These are phyloP conservation scores for Tothia fuscella DNA, from an alignment of 2,329 filamentous ascomycete genomes.

Conservation along the genomic window DNA sequence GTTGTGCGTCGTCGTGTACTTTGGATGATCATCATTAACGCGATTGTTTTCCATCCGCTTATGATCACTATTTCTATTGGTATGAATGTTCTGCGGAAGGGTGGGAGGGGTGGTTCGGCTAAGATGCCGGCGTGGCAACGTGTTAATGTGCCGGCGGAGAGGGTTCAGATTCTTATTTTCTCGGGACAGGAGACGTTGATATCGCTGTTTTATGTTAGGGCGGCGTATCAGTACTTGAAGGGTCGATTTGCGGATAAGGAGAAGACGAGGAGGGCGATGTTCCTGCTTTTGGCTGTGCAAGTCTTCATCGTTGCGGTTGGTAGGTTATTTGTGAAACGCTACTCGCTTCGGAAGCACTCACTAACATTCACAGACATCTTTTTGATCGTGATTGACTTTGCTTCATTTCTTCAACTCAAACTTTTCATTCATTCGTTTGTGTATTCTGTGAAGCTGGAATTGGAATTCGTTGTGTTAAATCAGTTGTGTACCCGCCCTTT, in stretches of 20 bases:
- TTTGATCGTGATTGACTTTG: constrained; percentile 6
- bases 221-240: constrained; percentile 5
- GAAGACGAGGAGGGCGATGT: constrained; percentile 1
- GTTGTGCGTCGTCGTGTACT: constrained; percentile 38
- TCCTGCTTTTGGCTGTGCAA: constrained; percentile 8
- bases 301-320: constrained; percentile 6
- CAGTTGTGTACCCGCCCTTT: no score
- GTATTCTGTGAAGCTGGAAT: constrained; percentile 14
- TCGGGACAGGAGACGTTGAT: constrained; percentile 1
- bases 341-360: no score
- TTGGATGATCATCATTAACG: constrained; percentile 46
- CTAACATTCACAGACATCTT: no score
- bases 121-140: background rate
- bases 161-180: constrained; percentile 3
- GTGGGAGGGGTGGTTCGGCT: background rate
- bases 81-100: background rate
- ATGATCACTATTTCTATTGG: constrained; percentile 1
- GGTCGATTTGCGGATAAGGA: background rate
- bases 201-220: background rate
- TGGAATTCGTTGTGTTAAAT: constrained; percentile 17
- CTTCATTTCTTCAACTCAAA: background rate
- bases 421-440: constrained; percentile 4
- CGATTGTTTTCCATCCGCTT: constrained; percentile 25
- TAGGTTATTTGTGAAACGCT: no score
- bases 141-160: background rate